Conservation (phyloP, 768 basidiomycete genomes). For the Pilatotrama ljubarskyi region DNA sequence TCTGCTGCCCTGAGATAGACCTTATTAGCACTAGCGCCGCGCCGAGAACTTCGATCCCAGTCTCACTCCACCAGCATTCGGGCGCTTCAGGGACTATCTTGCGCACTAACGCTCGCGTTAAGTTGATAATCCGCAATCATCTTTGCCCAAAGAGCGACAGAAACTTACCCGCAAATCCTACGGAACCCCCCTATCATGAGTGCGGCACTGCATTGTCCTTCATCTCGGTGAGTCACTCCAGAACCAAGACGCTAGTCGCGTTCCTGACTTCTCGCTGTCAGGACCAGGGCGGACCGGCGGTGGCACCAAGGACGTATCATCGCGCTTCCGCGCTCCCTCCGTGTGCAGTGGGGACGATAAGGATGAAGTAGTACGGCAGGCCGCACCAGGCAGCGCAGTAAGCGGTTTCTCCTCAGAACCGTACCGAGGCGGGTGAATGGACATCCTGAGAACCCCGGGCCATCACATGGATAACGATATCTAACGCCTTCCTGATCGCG, state of each 20-base stretch:
- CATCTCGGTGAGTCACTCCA: neutral
- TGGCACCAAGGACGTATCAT: neutral
- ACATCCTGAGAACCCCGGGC: conserved; percentile 3
- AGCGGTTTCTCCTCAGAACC: neutral
- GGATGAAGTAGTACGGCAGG: neutral
- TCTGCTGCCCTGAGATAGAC: too few relatives aligned
- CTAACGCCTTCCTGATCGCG: conserved; percentile 6
- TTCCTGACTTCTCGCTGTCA: neutral
- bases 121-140: too few relatives aligned
- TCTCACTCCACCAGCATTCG: too few relatives aligned
- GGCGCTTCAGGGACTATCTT: too few relatives aligned
- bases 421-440: conserved; percentile 5
- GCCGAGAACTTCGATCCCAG: too few relatives aligned
- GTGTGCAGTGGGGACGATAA: neutral
- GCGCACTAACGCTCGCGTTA: too few relatives aligned
- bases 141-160: too few relatives aligned
- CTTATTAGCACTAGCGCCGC: too few relatives aligned
- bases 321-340: neutral
- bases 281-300: neutral
- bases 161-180: neutral
- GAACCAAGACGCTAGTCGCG: neutral
- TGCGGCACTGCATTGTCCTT: neutral
- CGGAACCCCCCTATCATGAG: neutral
- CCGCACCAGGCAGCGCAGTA: neutral
- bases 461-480: conserved; percentile 19